Base-by-base conservation (phyloP, 2,329 filamentous ascomycete genomes). In the Fusarium proliferatum region DNA sequence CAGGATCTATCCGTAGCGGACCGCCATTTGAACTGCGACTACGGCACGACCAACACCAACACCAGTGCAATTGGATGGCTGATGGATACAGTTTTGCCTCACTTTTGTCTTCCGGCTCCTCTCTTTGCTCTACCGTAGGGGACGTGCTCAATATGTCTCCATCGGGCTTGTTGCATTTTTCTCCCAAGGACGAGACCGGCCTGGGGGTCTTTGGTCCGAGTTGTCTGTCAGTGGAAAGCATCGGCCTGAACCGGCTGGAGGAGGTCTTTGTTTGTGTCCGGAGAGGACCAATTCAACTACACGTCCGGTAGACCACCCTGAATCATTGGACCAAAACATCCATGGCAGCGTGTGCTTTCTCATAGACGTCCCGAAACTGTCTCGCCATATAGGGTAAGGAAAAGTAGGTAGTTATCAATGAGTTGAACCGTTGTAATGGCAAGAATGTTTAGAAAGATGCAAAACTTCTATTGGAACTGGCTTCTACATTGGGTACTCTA, bases 1-100 rank as follows among this genome's bases (percentile, higher is more conserved):
- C 64, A 71, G 71, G 71, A 73, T 74, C 71, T 72, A 74, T 64
- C 71, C 71, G 71, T 61, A 63, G 56, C 67, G 67, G 69, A 38
- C 68, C 62, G 62, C 59, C 70, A 43, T 41, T 42, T 60, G 48
- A 34, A 49, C 45, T 36, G 53, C 65, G 48, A 51, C 57, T 49
- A 61, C 28, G 38, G 36, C 30, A 51, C 21, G 8, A 19, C 48
- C 48, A 43, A 51, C 42, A 33, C 41, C 41, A 39, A 49, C 42
- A 36, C 42, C 49, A 38, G 34, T 28, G 65, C 34, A 41, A 41
- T n/a, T 28, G 51, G 23, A 39, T 53, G 51, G 23, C 39, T 55
- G 23, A 39, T 53, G 51, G 23, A 55, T 55, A 21, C 38, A 28
- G 10, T 49, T 56, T 64, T 51, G 41, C 61, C 45, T 67, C 52